phyloP scores from a whole-genome alignment of 1,284 basidiomycete species.

The Phellopilus nigrolimitatus region DNA sequence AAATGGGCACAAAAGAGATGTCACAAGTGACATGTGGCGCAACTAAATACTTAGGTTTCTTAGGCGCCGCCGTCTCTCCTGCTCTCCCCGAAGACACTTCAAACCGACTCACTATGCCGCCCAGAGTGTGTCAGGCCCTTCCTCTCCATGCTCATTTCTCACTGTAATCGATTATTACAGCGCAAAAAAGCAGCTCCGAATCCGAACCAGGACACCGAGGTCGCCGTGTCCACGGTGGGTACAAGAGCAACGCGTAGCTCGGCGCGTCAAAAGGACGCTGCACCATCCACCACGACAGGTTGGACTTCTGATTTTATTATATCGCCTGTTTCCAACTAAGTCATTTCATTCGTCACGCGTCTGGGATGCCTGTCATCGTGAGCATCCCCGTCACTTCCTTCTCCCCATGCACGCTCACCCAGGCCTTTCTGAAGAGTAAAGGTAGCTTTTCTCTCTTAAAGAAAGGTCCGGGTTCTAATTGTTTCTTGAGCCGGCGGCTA shows the following conservation, averaged over 20 bases:
- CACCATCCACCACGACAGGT: background rate
- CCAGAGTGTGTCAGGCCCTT: conserved; percentile 1
- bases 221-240: background rate
- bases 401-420: background rate
- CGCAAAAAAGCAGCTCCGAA: conserved; percentile 11
- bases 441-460: background rate
- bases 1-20: no score
- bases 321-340: no score
- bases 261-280: conserved; percentile 10
- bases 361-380: background rate
- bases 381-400: background rate
- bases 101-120: conserved; percentile 8
- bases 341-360: no score
- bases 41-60: background rate
- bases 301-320: background rate
- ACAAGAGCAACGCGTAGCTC: conserved; percentile 9
- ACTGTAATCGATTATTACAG: background rate
- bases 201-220: background rate
- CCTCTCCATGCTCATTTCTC: background rate
- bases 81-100: no score
- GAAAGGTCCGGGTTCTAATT: background rate
- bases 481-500: background rate
- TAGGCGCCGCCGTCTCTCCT: background rate
- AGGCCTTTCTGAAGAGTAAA: conserved; percentile 6
- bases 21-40: background rate